A percentile compares a stretch with the other conserved stretches of the same genome.
Conservation (phyloP, 2,329 filamentous ascomycete genomes). For the Penicillium sp. region DNA sequence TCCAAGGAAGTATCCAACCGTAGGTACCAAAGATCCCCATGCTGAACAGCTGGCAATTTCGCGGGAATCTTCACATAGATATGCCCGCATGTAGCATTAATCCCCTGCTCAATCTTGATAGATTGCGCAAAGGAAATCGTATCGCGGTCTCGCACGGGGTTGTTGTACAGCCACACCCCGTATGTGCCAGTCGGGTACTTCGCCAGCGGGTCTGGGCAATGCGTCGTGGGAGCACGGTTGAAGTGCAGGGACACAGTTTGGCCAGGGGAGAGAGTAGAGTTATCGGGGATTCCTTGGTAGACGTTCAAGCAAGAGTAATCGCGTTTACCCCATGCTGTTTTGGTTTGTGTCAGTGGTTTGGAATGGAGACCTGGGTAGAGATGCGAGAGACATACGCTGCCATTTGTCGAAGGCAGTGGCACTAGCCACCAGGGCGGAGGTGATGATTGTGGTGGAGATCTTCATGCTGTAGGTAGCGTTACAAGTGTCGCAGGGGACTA, state of each 20-base stretch:
- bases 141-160: conserved; percentile 26
- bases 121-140: conserved; percentile 20
- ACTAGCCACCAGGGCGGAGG: conserved; percentile 25
- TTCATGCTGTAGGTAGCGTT: conserved; percentile 27
- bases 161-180: conserved; percentile 31
- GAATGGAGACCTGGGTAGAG: not conserved
- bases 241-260: conserved; percentile 27
- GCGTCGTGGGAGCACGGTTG: conserved; percentile 26
- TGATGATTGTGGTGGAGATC: conserved; percentile 25
- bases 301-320: conserved; percentile 35
- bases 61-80: conserved; percentile 27
- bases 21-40: conserved; percentile 32
- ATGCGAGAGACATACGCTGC: conserved; percentile 20
- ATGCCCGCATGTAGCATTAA: conserved; percentile 18
- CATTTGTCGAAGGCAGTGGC: conserved; percentile 34
- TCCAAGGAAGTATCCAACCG: conserved; percentile 23
- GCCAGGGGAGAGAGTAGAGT: conserved; percentile 28
- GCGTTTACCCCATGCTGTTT: conserved; percentile 34
- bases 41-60: conserved; percentile 24
- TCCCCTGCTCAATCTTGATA: conserved; percentile 19
- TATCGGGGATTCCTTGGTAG: conserved; percentile 33
- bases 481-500: not conserved
- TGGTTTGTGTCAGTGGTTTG: not conserved
- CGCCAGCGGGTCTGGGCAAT: conserved; percentile 22
- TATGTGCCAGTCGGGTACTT: conserved; percentile 26